Conservation (phyloP, 805 yeast genomes). For the Zygosaccharomyces rouxii region DNA sequence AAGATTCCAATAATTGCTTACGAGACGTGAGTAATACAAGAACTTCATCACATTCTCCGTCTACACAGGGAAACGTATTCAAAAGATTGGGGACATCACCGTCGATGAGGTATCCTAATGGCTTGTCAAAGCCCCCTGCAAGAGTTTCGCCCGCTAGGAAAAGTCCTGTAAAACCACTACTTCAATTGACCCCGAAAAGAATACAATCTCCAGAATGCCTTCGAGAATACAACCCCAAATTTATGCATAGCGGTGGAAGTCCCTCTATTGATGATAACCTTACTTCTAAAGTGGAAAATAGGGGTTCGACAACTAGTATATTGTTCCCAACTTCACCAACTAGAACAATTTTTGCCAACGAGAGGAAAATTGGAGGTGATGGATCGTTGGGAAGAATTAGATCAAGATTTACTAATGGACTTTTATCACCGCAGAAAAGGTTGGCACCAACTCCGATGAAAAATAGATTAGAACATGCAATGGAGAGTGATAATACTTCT, state of each 20-base stretch:
- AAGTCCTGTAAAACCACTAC: slow-evolving; percentile 14
- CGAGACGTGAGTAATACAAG: slow-evolving; percentile 9
- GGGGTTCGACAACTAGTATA: slow-evolving; percentile 21
- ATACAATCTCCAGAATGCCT: slow-evolving; percentile 23
- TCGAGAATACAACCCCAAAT: slow-evolving; percentile 13
- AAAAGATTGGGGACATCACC: slow-evolving; percentile 29
- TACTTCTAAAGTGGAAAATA: slow-evolving; percentile 12
- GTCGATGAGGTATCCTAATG: slow-evolving; percentile 15
- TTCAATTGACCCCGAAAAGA: slow-evolving; percentile 32
- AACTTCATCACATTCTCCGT: slow-evolving; percentile 4
- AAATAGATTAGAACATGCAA: not conserved
- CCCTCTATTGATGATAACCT: slow-evolving; percentile 13
- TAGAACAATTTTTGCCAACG: slow-evolving; percentile 27
- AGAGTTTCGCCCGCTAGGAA: slow-evolving; percentile 19
- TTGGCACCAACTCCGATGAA: not conserved
- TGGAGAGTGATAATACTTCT: not conserved
- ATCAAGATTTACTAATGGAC: slow-evolving; percentile 29
- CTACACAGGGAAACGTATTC: slow-evolving; percentile 19
- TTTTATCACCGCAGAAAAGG: slow-evolving; percentile 23
- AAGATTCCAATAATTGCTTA: slow-evolving; percentile 5
- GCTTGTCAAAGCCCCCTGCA: slow-evolving; percentile 23
- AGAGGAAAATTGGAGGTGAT: slow-evolving; percentile 30
- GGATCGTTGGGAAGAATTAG: slow-evolving; percentile 29
- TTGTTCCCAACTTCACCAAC: slow-evolving; percentile 32
- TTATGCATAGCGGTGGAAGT: slow-evolving; percentile 32